These are phyloP conservation scores for Sungouiella blattae DNA, from an alignment of 805 yeast genomes.

Conservation along the genomic window DNA sequence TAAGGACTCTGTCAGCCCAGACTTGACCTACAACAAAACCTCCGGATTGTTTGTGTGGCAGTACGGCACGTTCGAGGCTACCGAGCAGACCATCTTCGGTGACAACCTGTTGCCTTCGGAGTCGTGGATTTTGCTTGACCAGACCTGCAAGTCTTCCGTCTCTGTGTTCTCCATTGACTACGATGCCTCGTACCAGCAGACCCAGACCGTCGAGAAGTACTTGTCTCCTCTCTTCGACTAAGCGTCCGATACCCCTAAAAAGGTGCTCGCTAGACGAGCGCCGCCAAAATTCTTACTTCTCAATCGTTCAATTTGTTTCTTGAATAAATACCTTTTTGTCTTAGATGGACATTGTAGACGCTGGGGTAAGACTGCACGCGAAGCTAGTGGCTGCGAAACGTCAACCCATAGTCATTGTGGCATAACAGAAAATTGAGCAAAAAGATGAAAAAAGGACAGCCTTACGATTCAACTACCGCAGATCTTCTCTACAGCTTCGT, in stretches of 20 bases:
- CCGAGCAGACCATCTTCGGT: conserved; percentile 33
- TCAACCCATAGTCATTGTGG: too few species aligned
- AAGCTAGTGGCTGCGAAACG: too few species aligned
- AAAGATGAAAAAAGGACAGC: too few species aligned
- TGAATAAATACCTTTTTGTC: too few species aligned
- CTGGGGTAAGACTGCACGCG: too few species aligned
- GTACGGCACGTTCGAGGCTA: conserved; percentile 27
- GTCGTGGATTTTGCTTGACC: conserved; percentile 21
- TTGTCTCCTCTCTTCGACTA: conserved; percentile 11
- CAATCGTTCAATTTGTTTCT: neutral
- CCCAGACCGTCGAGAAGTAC: conserved; percentile 11
- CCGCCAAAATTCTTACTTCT: neutral
- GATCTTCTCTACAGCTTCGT: too few species aligned
- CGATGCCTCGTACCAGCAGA: conserved; percentile 31
- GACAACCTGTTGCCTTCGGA: conserved; percentile 23
- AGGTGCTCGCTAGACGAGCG: too few species aligned
- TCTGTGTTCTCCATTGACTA: conserved; percentile 48
- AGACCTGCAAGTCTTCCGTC: conserved; percentile 41
- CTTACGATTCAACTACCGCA: too few species aligned
- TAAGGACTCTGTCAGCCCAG: conserved; percentile 25
- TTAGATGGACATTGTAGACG: too few species aligned
- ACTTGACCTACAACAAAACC: conserved; percentile 38
- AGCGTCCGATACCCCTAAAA: too few species aligned
- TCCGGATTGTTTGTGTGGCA: conserved; percentile 23
- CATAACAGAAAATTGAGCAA: too few species aligned